A percentile compares a stretch with the other conserved stretches of the same genome.
Conservation (phyloP, 129 eudicot genomes). For the Kitagawia praeruptora region DNA sequence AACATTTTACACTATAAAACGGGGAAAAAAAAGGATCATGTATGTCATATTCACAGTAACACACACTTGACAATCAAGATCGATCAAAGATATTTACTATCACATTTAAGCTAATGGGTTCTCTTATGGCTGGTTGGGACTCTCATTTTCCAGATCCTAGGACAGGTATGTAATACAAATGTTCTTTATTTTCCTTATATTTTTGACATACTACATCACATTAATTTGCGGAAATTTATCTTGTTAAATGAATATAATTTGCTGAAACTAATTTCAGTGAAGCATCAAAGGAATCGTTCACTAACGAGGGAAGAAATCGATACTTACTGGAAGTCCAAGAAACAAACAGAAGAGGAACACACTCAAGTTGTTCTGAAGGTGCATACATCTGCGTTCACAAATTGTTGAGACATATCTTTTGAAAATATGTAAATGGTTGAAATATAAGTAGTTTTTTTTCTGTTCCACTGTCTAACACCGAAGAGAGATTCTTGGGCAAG, state of each 20-base stretch:
- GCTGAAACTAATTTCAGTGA: conserved; percentile 19
- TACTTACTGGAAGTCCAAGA: conserved; percentile 48
- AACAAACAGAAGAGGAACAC: conserved; percentile 32
- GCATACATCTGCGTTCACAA: too few relatives aligned
- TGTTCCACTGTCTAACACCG: too few relatives aligned
- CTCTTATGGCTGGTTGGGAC: conserved; percentile 80
- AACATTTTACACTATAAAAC: too few relatives aligned
- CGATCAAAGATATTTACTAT: not conserved
- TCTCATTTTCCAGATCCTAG: conserved; percentile 43
- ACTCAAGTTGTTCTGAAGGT: conserved; percentile 35
- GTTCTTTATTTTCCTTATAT: not conserved
- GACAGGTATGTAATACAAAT: conserved; percentile 22
- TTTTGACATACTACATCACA: too few relatives aligned
- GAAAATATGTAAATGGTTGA: too few relatives aligned
- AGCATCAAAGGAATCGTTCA: conserved; percentile 31
- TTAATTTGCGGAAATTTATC: too few relatives aligned
- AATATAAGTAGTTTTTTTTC: too few relatives aligned
- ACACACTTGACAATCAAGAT: not conserved
- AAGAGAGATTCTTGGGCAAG: too few relatives aligned
- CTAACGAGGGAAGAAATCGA: conserved; percentile 57
- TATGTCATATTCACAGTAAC: not conserved
- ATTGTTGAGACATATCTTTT: too few relatives aligned
- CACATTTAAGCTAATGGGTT: conserved; percentile 39
- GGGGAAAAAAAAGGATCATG: too few relatives aligned
- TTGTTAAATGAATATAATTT: too few relatives aligned